Conservation (phyloP, 129 eudicot genomes). For the Helianthus annuus region HanXRQr2.0-SUNRISE NC_035449.2:139460709-139461208, state of each 20-base stretch:
- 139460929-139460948: neutral
- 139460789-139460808: slow-evolving; percentile 63
- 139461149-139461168: slow-evolving; percentile 11
- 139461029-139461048: slow-evolving; percentile 74
- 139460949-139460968: slow-evolving; percentile 9
- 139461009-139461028: slow-evolving; percentile 56
- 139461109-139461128: slow-evolving; percentile 22
- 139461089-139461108: slow-evolving; percentile 62
- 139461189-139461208: neutral
- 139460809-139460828: slow-evolving; percentile 56
- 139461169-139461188: neutral
- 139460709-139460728: slow-evolving; percentile 54
- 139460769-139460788: slow-evolving; percentile 79
- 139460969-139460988: neutral
- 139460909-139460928: neutral
- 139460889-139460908: neutral
- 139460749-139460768: slow-evolving; percentile 95
- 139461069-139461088: slow-evolving; percentile 74
- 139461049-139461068: slow-evolving; percentile 72
- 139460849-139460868: neutral
- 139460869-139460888: slow-evolving; percentile 7
- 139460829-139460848: neutral
- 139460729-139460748: slow-evolving; percentile 87
- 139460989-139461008: neutral
- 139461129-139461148: slow-evolving; percentile 14